phyloP scores from a whole-genome alignment of 2,329 filamentous ascomycete genomes.

The Rhinocladiella similis region DNA sequence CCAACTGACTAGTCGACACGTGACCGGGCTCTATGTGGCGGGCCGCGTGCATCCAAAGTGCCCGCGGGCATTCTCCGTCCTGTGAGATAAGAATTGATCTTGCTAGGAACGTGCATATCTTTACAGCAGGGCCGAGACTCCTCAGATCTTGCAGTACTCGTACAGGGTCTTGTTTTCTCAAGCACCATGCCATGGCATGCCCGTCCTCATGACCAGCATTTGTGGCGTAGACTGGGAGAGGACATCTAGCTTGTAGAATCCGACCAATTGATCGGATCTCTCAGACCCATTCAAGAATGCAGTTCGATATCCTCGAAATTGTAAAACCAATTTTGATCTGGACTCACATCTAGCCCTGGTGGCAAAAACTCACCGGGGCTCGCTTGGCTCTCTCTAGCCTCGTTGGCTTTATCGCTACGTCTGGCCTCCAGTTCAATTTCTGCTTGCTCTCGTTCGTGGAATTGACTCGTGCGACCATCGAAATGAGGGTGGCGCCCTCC shows the following conservation, averaged over 20 bases:
- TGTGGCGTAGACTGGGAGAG: background rate
- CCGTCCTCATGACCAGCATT: background rate
- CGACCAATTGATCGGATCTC: too few relatives aligned
- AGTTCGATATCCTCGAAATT: conserved; percentile 3
- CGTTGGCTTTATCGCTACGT: background rate
- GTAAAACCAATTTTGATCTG: conserved; percentile 3
- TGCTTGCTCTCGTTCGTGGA: background rate
- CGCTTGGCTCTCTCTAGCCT: background rate
- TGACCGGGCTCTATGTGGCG: conserved; percentile 1
- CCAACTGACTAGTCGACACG: background rate
- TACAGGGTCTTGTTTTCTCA: too few relatives aligned
- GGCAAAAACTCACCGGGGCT: background rate
- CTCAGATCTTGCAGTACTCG: too few relatives aligned
- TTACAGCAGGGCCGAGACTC: too few relatives aligned
- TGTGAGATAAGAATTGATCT: background rate
- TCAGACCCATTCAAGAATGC: background rate
- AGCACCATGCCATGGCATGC: too few relatives aligned
- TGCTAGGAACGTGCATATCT: background rate
- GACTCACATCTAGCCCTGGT: background rate
- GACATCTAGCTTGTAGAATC: background rate
- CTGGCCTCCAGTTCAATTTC: background rate
- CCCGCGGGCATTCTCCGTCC: conserved; percentile 5
- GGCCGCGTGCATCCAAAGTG: background rate
- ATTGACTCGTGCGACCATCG: background rate
- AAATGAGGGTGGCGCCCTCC: background rate